Percentiles rank a stretch among this genome's conserved stretches.
Evolutionary conservation across 768 basidiomycete species (phyloP).

Genomic region (Psilocybe azurescens): DNA sequence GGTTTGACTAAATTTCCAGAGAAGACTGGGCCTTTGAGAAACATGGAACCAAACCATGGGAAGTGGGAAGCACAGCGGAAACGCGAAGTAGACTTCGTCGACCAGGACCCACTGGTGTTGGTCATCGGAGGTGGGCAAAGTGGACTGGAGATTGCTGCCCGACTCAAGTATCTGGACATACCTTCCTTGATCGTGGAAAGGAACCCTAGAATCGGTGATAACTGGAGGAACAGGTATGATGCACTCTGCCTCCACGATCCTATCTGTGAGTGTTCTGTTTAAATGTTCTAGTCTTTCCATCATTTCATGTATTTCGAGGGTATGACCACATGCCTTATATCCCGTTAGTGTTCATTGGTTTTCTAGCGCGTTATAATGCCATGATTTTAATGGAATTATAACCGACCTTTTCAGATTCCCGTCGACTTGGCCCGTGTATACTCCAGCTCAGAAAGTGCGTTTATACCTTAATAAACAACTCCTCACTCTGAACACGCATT

Average conservation of each 20-base stretch:
- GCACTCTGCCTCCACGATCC: slow-evolving; percentile 60
- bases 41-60: slow-evolving; percentile 47
- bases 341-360: slow-evolving; percentile 36
- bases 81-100: slow-evolving; percentile 46
- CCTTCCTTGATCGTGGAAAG: slow-evolving; percentile 58
- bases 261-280: slow-evolving; percentile 40
- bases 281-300: background rate
- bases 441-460: slow-evolving; percentile 53
- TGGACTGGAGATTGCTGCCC: slow-evolving; percentile 60
- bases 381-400: background rate
- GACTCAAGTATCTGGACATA: slow-evolving; percentile 57
- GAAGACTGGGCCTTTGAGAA: slow-evolving; percentile 44
- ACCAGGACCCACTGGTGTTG: slow-evolving; percentile 56
- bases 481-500: background rate
- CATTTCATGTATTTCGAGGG: slow-evolving; percentile 31
- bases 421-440: slow-evolving; percentile 57
- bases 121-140: slow-evolving; percentile 62
- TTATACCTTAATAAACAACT: background rate
- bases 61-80: slow-evolving; percentile 51
- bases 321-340: slow-evolving; percentile 63
- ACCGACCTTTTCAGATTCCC: slow-evolving; percentile 48
- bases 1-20: slow-evolving; percentile 49
- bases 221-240: slow-evolving; percentile 66
- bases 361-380: background rate
- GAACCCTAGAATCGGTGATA: slow-evolving; percentile 56